Conservation (phyloP, 768 basidiomycete genomes). For the Rhizopogon vesiculosus region DNA sequence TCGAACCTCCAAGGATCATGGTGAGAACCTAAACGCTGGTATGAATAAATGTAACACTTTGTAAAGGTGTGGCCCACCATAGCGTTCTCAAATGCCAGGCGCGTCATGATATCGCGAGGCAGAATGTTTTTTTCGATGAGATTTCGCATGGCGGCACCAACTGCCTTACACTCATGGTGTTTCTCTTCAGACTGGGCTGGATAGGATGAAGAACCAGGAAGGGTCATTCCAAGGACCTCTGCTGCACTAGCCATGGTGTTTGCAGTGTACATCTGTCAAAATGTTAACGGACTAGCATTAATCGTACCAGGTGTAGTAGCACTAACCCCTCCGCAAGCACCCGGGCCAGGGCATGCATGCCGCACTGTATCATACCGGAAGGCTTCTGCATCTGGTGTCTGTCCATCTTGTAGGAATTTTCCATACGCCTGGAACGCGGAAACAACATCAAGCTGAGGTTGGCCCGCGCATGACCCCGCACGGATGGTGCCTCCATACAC, state of each 20-base stretch:
- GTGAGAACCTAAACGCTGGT: constrained; percentile 65
- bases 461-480: constrained; percentile 85
- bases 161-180: constrained; percentile 70
- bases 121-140: constrained; percentile 89
- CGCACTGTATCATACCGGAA: constrained; percentile 84
- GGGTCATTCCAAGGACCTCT: constrained; percentile 93
- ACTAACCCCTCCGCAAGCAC: constrained; percentile 95
- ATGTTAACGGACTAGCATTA: background rate
- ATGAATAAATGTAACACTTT: background rate
- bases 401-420: constrained; percentile 87
- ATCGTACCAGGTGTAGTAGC: background rate
- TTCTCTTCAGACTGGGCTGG: constrained; percentile 93
- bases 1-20: constrained; percentile 97
- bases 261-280: constrained; percentile 86
- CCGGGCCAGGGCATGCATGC: constrained; percentile 95
- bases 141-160: constrained; percentile 81
- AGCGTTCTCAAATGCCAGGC: constrained; percentile 95
- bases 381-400: constrained; percentile 76
- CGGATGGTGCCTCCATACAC: constrained; percentile 96
- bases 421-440: constrained; percentile 98
- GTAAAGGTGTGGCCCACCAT: constrained; percentile 54
- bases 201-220: constrained; percentile 96
- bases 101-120: constrained; percentile 95
- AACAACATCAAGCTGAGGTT: constrained; percentile 89
- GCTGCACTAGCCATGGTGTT: constrained; percentile 98